phyloP scores from a whole-genome alignment of 106 monocot genomes.

The Amphibolis antarctica region DNA sequence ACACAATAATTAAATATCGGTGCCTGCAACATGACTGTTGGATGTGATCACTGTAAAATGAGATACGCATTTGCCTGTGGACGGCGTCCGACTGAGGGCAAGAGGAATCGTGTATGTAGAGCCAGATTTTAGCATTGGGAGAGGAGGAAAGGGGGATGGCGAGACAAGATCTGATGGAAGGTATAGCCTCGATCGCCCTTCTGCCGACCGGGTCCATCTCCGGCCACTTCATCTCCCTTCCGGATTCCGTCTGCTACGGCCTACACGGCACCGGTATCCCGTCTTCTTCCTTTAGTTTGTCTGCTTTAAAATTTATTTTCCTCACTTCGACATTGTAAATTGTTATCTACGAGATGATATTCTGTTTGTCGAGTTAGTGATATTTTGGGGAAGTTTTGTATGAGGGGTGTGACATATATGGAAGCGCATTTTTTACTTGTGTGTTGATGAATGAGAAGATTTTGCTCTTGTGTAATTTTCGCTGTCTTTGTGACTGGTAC shows the following conservation, averaged over 20 bases:
- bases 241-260: slow-evolving; percentile 71
- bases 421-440: no score
- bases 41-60: no score
- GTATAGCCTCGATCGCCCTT: slow-evolving; percentile 77
- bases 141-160: not conserved
- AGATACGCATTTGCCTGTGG: no score
- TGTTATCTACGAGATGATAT: not conserved
- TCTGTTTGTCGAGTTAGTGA: not conserved
- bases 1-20: no score
- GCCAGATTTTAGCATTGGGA: no score
- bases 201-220: slow-evolving; percentile 67
- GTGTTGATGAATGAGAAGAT: no score
- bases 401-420: no score
- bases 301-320: not conserved
- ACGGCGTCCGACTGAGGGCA: not conserved
- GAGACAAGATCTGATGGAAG: slow-evolving; percentile 45
- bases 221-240: slow-evolving; percentile 76
- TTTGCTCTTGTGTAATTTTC: no score
- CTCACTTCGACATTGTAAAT: not conserved
- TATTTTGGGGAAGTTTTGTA: no score
- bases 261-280: slow-evolving; percentile 67
- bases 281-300: not conserved
- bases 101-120: no score
- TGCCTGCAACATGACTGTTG: no score
- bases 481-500: no score